Conservation (phyloP, 1,284 basidiomycete species). For the Pholiota adiposa region DNA sequence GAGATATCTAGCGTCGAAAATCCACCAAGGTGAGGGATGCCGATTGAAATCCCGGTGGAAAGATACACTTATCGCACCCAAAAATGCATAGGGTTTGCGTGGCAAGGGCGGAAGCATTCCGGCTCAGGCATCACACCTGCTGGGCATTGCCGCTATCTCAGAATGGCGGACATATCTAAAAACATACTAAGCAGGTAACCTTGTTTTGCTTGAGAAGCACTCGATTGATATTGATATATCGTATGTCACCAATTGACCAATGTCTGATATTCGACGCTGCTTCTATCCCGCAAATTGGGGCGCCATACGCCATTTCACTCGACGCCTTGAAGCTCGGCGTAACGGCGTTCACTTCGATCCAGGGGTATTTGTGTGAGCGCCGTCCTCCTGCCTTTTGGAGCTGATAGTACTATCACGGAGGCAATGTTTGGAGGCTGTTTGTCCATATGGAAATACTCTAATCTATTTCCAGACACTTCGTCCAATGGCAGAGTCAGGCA, state of each 20-base stretch:
- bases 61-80: neutral
- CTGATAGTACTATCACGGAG: conserved; percentile 14
- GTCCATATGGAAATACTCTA: conserved; percentile 18
- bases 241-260: conserved; percentile 5
- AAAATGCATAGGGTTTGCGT: neutral
- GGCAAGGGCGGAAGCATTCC: neutral
- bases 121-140: neutral
- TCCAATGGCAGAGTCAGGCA: conserved; percentile 2
- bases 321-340: neutral
- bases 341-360: conserved; percentile 13
- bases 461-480: conserved; percentile 20
- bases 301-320: neutral
- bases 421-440: neutral
- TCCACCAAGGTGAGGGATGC: neutral
- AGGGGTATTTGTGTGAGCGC: neutral
- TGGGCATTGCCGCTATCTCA: neutral
- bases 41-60: neutral
- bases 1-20: neutral
- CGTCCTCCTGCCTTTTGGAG: conserved; percentile 2
- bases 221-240: conserved; percentile 5
- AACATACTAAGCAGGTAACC: neutral
- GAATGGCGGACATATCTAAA: neutral
- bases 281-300: neutral
- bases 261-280: neutral
- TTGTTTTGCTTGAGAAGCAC: neutral